Evolutionary conservation across 106 monocot species (phyloP).

Genomic region (Acanthochlamys bracteata): DNA sequence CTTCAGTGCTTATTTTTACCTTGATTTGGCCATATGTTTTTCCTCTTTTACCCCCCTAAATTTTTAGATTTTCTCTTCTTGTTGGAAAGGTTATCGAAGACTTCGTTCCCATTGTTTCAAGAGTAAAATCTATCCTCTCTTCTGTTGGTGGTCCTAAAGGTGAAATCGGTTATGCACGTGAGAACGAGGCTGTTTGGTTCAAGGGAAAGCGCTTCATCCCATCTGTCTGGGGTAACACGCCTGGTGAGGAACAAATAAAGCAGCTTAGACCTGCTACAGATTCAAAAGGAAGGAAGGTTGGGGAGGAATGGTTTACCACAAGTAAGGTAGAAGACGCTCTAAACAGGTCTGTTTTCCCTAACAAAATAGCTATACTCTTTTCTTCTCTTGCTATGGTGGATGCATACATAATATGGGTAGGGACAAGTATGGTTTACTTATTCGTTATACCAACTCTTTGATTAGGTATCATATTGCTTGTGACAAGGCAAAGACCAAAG

Average conservation of each 20-base stretch:
- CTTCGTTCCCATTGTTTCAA: constrained; percentile 71
- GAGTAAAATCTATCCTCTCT: constrained; percentile 69
- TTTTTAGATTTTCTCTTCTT: background rate
- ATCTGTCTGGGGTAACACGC: constrained; percentile 69
- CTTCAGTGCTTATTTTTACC: background rate
- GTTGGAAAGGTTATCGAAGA: constrained; percentile 62
- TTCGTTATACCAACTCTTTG: constrained; percentile 1
- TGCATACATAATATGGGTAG: background rate
- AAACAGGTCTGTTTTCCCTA: constrained; percentile 41
- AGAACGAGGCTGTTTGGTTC: constrained; percentile 94
- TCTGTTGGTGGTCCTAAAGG: constrained; percentile 75
- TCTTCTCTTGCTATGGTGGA: background rate
- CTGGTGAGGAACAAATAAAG: constrained; percentile 90
- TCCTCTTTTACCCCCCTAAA: too few species aligned
- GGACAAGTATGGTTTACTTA: background rate
- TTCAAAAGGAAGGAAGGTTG: constrained; percentile 93
- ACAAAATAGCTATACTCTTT: background rate
- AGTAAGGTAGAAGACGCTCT: constrained; percentile 79
- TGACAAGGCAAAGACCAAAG: constrained; percentile 57
- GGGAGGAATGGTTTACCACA: constrained; percentile 97
- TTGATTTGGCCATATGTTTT: background rate
- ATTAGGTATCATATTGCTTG: constrained; percentile 81
- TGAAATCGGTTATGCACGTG: constrained; percentile 87
- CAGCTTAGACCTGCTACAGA: constrained; percentile 73
- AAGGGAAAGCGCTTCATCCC: constrained; percentile 85